phyloP scores from a whole-genome alignment of 2,329 filamentous ascomycete genomes.

The Leptographium procerum region DNA sequence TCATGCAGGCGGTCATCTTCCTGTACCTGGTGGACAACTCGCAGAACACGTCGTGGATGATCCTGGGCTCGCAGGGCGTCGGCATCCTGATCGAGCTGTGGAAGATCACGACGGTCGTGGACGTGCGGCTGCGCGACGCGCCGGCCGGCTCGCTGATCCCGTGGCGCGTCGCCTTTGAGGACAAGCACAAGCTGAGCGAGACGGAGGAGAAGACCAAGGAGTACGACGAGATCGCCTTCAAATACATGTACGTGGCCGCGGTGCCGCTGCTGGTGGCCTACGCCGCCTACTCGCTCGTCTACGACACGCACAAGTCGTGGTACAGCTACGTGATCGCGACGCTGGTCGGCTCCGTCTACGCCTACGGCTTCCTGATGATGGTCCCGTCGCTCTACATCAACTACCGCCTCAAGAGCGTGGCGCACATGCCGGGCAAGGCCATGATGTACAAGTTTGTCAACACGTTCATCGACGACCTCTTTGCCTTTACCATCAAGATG shows the following conservation, averaged over 20 bases:
- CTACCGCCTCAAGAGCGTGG: constrained; percentile 89
- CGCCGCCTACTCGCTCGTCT: constrained; percentile 79
- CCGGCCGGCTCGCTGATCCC: constrained; percentile 60
- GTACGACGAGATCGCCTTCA: constrained; percentile 96
- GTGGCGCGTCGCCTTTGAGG: constrained; percentile 76
- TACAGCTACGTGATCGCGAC: constrained; percentile 94
- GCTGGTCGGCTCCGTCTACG: constrained; percentile 90
- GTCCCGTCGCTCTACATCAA: constrained; percentile 96
- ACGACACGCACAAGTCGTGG: constrained; percentile 96
- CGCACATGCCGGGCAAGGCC: constrained; percentile 91
- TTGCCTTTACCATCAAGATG: constrained; percentile 99
- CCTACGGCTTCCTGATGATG: constrained; percentile 99
- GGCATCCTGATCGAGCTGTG: constrained; percentile 62
- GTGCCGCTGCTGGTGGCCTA: constrained; percentile 83
- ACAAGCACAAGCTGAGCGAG: constrained; percentile 91
- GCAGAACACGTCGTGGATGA: constrained; percentile 98
- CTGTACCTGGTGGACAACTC: constrained; percentile 95
- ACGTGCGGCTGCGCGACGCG: constrained; percentile 68
- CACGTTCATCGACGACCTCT: constrained; percentile 97
- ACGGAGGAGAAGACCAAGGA: constrained; percentile 97
- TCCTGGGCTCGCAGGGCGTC: constrained; percentile 82
- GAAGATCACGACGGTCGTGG: constrained; percentile 94
- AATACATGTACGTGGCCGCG: constrained; percentile 88
- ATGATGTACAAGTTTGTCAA: constrained; percentile 99
- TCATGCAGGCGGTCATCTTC: constrained; percentile 95